Percentiles rank a stretch among this genome's conserved stretches.
These are phyloP conservation scores for Suillus weaverae DNA, from an alignment of 768 basidiomycete species.

Conservation along the genomic window DNA sequence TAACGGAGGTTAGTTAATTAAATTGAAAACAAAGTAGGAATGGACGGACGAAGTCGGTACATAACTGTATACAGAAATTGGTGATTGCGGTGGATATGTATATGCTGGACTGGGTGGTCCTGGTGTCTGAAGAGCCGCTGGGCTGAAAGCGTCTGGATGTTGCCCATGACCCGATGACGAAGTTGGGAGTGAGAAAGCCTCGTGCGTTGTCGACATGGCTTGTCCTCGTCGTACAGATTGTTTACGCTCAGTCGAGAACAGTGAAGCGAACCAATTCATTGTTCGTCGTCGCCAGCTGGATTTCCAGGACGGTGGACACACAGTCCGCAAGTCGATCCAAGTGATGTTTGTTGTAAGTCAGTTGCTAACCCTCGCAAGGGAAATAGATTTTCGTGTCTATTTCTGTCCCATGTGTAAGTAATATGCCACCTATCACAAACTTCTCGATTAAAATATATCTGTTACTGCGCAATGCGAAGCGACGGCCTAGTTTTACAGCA, in stretches of 20 bases:
- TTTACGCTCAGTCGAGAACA: constrained; percentile 55
- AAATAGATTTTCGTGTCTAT: constrained; percentile 10
- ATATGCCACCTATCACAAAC: constrained; percentile 5
- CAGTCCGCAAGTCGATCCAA: neutral
- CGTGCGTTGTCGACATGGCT: constrained; percentile 76
- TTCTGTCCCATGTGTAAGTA: constrained; percentile 3
- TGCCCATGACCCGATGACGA: constrained; percentile 58
- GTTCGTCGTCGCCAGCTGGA: constrained; percentile 15
- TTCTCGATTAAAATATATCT: neutral
- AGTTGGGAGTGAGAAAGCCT: constrained; percentile 85
- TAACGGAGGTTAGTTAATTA: constrained; percentile 3
- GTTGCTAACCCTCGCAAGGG: constrained; percentile 5
- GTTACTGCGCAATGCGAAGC: neutral
- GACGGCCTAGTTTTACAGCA: neutral
- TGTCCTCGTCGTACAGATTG: constrained; percentile 57
- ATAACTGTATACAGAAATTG: constrained; percentile 55
- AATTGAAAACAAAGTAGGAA: constrained; percentile 8
- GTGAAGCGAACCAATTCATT: constrained; percentile 75
- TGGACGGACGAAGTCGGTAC: constrained; percentile 52
- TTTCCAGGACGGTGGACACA: constrained; percentile 1
- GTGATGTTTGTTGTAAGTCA: neutral
- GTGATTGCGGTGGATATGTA: constrained; percentile 76
- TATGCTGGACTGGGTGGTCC: constrained; percentile 54
- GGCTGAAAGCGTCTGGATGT: constrained; percentile 61
- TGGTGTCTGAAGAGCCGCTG: constrained; percentile 51